Conservation (phyloP, 805 yeast species). For the Kodamaea sagamina region DNA sequence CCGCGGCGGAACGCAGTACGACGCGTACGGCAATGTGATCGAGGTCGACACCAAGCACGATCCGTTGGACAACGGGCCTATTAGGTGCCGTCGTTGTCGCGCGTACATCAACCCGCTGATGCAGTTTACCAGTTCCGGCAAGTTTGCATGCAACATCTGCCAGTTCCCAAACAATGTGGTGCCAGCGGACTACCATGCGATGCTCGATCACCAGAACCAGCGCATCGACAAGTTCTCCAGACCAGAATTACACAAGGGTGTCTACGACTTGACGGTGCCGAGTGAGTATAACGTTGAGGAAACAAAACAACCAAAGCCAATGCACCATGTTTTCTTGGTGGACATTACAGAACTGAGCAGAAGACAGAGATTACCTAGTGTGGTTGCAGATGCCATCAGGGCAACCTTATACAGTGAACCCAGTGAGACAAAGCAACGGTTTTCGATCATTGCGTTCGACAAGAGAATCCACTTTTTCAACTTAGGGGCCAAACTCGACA, state of each 20-base stretch:
- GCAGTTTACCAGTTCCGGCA: conserved; percentile 61
- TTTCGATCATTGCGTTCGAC: conserved; percentile 79
- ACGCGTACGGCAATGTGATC: conserved; percentile 24
- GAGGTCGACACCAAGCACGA: conserved; percentile 20
- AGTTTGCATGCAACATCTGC: conserved; percentile 84
- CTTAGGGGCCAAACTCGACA: conserved; percentile 54
- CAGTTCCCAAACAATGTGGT: conserved; percentile 65
- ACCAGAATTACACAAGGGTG: conserved; percentile 80
- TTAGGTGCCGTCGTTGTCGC: conserved; percentile 90
- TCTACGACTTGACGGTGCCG: conserved; percentile 84
- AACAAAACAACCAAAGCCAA: conserved; percentile 34
- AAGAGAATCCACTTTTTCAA: conserved; percentile 71
- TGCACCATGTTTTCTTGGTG: conserved; percentile 71
- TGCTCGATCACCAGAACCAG: conserved; percentile 59
- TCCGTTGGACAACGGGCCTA: conserved; percentile 57
- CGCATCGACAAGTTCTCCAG: conserved; percentile 63
- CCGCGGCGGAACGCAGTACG: conserved; percentile 14
- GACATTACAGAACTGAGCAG: conserved; percentile 66
- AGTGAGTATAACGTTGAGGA: conserved; percentile 60
- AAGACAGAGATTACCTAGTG: conserved; percentile 58
- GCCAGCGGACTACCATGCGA: conserved; percentile 65
- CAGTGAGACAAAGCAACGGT: conserved; percentile 21
- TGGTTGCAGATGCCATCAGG: conserved; percentile 71
- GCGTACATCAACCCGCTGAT: conserved; percentile 85
- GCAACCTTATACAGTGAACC: conserved; percentile 46